A percentile compares a stretch with the other conserved stretches of the same genome.
These are phyloP conservation scores for Solanum rostratum DNA, from an alignment of 257 asterid species.

Conservation along the genomic window DNA sequence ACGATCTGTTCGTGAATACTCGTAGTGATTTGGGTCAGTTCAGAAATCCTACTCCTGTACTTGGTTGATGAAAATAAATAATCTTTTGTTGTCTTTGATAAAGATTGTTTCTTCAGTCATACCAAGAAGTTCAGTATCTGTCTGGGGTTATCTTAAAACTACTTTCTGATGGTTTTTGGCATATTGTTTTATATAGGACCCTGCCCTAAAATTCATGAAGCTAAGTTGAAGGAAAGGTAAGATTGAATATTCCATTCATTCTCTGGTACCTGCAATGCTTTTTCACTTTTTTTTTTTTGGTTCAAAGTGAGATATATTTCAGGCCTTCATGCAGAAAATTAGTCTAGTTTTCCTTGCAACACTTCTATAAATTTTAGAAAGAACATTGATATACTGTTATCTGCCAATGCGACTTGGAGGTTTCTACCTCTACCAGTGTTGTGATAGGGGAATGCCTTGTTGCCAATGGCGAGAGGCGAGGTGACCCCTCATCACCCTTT, in stretches of 20 bases:
- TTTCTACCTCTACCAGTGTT: neutral
- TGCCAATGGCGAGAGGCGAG: no score
- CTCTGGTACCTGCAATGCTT: neutral
- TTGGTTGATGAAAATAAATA: neutral
- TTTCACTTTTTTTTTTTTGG: neutral
- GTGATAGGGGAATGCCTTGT: no score
- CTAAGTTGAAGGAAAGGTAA: conserved; percentile 93
- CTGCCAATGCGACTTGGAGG: neutral
- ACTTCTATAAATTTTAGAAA: neutral
- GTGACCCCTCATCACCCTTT: no score
- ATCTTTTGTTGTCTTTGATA: neutral
- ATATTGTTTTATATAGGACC: conserved; percentile 37
- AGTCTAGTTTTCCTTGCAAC: neutral
- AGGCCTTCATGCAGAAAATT: neutral
- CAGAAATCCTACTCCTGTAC: neutral
- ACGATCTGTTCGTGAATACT: conserved; percentile 92
- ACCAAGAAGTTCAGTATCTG: no score
- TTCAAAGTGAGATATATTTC: neutral
- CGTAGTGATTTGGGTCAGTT: conserved; percentile 78
- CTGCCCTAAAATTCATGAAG: conserved; percentile 91
- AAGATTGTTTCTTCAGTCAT: neutral
- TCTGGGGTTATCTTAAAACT: neutral
- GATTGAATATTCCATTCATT: neutral
- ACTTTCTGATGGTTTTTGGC: neutral
- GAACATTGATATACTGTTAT: neutral